phyloP scores from a whole-genome alignment of 192 early-diverging fungal genomes.

The Anaeromyces robustus region DNA sequence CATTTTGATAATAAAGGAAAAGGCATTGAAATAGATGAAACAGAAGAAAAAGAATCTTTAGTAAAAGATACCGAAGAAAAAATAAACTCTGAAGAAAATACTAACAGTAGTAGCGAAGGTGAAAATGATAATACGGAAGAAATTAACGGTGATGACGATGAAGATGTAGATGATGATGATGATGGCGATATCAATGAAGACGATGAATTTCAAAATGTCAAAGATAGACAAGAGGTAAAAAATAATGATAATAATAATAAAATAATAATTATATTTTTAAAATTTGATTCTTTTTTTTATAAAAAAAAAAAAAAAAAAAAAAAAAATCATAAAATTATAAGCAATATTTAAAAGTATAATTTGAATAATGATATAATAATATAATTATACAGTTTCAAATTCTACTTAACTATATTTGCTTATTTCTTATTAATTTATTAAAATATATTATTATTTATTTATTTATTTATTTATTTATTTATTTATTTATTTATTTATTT shows the following conservation, averaged over 20 bases:
- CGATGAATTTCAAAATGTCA: conserved; percentile 33
- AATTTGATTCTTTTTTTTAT: too few relatives aligned
- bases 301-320: too few relatives aligned
- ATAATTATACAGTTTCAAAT: too few relatives aligned
- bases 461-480: too few relatives aligned
- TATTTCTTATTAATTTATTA: too few relatives aligned
- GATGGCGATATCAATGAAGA: conserved; percentile 17
- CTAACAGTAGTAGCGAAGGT: conserved; percentile 3
- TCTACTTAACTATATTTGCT: too few relatives aligned
- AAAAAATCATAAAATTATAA: too few relatives aligned
- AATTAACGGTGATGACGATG: conserved; percentile 16
- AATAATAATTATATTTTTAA: neutral
- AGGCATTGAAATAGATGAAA: neutral
- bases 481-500: too few relatives aligned
- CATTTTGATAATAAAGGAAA: neutral
- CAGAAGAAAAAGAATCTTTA: neutral
- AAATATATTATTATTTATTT: too few relatives aligned
- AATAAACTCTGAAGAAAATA: conserved; percentile 44
- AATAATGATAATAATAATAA: neutral
- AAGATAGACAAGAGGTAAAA: conserved; percentile 36
- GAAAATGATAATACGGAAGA: neutral
- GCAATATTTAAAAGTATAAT: too few relatives aligned
- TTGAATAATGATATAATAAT: too few relatives aligned
- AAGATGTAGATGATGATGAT: conserved; percentile 9
- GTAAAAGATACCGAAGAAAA: conserved; percentile 23